phyloP scores from a whole-genome alignment of 192 early-diverging fungal species.

The Podila epicladia region DNA sequence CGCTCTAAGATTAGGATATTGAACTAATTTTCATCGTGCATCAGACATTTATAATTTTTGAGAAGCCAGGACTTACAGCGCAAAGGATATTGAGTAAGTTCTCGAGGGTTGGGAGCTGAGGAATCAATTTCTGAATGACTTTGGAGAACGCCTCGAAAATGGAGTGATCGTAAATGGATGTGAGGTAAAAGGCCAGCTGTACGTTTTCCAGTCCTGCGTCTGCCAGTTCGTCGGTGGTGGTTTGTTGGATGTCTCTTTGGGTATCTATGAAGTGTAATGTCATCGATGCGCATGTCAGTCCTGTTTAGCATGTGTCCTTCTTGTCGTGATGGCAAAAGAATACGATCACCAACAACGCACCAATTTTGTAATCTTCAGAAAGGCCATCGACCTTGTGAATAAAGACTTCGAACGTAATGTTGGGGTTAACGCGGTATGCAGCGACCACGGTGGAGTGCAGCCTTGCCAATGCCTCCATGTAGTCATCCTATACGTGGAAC shows the following conservation, averaged over 20 bases:
- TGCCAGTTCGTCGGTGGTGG: conserved; percentile 86
- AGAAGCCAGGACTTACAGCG: conserved; percentile 67
- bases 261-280: conserved; percentile 67
- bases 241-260: conserved; percentile 93
- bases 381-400: conserved; percentile 98
- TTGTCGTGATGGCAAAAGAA: too few relatives aligned
- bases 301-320: too few relatives aligned
- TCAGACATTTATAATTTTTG: background rate
- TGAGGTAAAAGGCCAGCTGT: conserved; percentile 86
- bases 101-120: conserved; percentile 84
- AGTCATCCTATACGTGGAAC: conserved; percentile 72
- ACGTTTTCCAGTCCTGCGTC: conserved; percentile 82
- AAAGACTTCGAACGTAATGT: conserved; percentile 92
- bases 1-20: background rate
- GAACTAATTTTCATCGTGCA: background rate
- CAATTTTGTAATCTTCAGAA: conserved; percentile 95
- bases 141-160: conserved; percentile 96
- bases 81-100: conserved; percentile 94
- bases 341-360: conserved; percentile 39
- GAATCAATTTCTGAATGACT: conserved; percentile 92
- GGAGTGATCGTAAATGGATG: conserved; percentile 93
- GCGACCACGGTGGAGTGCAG: conserved; percentile 77
- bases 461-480: conserved; percentile 77
- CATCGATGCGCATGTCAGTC: too few relatives aligned
- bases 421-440: conserved; percentile 83